Percentiles rank a stretch among this genome's conserved stretches.
phyloP scores from a whole-genome alignment of 2,329 filamentous ascomycete species.

The Alternaria ethzedia region DNA sequence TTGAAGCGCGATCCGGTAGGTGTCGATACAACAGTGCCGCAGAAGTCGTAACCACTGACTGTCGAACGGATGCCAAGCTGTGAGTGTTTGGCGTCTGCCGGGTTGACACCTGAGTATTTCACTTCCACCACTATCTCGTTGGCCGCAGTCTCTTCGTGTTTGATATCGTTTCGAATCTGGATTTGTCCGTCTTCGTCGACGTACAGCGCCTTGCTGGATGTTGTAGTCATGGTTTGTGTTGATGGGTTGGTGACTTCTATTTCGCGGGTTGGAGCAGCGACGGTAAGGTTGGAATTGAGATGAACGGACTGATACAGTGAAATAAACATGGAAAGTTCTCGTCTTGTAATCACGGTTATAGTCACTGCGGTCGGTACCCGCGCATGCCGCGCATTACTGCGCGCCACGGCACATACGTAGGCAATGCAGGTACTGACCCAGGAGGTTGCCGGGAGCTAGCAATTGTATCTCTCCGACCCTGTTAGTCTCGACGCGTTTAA shows the following conservation, averaged over 20 bases:
- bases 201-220: background rate
- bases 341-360: background rate
- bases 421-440: background rate
- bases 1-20: background rate
- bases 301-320: background rate
- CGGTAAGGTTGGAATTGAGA: background rate
- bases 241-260: background rate
- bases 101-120: slow-evolving; percentile 7
- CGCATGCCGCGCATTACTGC: background rate
- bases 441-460: background rate
- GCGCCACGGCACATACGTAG: background rate
- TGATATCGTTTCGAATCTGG: background rate
- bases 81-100: slow-evolving; percentile 10
- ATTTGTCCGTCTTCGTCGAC: background rate
- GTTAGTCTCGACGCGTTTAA: background rate
- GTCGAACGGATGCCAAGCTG: slow-evolving; percentile 6
- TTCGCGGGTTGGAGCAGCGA: background rate
- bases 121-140: background rate
- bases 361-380: background rate
- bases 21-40: background rate
- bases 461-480: no score
- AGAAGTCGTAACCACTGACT: slow-evolving; percentile 14
- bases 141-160: background rate
- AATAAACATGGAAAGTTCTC: background rate
- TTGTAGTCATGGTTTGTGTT: background rate